phyloP scores from a whole-genome alignment of 495 filamentous ascomycete genomes.

The Glarea lozoyensis region DNA sequence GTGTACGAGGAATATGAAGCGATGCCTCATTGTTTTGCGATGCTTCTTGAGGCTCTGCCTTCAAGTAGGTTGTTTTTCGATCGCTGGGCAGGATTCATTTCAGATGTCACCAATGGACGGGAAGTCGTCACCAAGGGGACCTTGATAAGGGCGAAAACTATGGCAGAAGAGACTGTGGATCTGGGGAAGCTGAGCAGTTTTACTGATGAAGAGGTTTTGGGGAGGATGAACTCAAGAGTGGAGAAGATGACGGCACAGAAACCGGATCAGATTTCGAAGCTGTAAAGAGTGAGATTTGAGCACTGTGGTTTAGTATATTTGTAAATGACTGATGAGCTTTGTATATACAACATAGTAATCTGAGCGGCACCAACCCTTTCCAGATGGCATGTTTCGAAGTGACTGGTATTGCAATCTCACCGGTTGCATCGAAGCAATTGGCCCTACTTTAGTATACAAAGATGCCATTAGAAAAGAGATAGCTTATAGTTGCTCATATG shows the following conservation, averaged over 20 bases:
- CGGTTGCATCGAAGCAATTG: no score
- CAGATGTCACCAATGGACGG: constrained; percentile 31
- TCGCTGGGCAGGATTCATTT: constrained; percentile 49
- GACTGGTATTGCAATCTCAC: no score
- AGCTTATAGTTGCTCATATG: no score
- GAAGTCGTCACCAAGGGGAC: constrained; percentile 37
- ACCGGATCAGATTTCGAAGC: constrained; percentile 33
- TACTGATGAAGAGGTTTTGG: constrained; percentile 42
- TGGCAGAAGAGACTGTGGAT: constrained; percentile 41
- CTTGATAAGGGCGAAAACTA: constrained; percentile 46
- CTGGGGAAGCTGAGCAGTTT: constrained; percentile 39
- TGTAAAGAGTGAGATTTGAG: no score
- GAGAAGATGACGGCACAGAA: constrained; percentile 32
- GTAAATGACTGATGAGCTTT: no score
- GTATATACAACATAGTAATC: no score
- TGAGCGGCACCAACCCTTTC: no score
- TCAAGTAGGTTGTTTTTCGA: constrained; percentile 44
- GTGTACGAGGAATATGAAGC: constrained; percentile 70
- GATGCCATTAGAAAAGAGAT: no score
- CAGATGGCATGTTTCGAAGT: no score
- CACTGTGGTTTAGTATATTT: no score
- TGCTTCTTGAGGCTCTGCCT: constrained; percentile 46
- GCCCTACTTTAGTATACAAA: no score
- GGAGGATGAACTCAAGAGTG: constrained; percentile 38
- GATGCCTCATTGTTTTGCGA: constrained; percentile 82